A percentile compares a stretch with the other conserved stretches of the same genome.
phyloP scores from a whole-genome alignment of 768 basidiomycete species.

The Tricholomella constricta region DNA sequence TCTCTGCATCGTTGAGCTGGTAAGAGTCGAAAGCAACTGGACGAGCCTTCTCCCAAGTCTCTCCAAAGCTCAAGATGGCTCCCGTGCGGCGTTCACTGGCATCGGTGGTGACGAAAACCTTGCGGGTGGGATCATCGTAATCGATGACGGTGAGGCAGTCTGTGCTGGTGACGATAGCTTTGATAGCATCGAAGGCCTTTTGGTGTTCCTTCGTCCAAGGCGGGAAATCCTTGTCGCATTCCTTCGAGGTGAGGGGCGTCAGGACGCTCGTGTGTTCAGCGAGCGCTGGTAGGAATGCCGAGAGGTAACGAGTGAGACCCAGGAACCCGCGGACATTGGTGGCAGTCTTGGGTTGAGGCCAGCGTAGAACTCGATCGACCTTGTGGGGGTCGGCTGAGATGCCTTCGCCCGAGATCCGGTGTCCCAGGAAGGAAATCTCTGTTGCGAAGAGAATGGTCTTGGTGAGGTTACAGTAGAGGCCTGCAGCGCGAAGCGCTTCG shows the following conservation, averaged over 20 bases:
- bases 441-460: no score
- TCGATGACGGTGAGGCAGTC: slow-evolving; percentile 20
- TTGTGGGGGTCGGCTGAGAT: slow-evolving; percentile 31
- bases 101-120: slow-evolving; percentile 33
- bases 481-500: no score
- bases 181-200: no score
- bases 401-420: slow-evolving; percentile 29
- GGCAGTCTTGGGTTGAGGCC: slow-evolving; percentile 28
- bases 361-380: no score
- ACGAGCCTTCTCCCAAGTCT: neutral
- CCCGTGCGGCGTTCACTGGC: slow-evolving; percentile 21
- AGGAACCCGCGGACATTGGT: slow-evolving; percentile 34
- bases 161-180: no score
- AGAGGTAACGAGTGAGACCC: slow-evolving; percentile 31
- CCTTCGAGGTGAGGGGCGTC: no score
- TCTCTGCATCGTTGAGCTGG: slow-evolving; percentile 3
- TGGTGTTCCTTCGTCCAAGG: slow-evolving; percentile 25
- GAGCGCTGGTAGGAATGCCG: slow-evolving; percentile 1
- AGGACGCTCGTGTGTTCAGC: no score
- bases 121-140: no score
- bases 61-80: slow-evolving; percentile 6
- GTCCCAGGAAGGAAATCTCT: slow-evolving; percentile 34
- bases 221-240: slow-evolving; percentile 29
- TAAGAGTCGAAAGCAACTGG: slow-evolving; percentile 8
- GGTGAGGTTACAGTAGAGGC: no score